Conservation (phyloP, 2,329 filamentous ascomycete genomes). For the Plenodomus tracheiphilus region DNA sequence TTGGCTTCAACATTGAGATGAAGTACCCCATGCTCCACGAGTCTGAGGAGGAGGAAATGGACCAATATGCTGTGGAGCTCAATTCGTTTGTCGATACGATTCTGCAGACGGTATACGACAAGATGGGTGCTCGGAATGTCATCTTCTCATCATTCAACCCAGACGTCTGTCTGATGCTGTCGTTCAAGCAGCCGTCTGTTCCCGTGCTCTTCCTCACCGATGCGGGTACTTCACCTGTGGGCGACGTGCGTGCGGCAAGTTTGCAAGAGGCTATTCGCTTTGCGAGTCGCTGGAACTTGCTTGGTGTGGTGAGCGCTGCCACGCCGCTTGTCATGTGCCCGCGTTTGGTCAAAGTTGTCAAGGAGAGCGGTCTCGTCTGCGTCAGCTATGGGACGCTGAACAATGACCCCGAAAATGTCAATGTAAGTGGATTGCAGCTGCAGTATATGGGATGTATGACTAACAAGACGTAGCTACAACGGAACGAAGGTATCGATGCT, state of each 20-base stretch:
- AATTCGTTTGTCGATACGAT: slow-evolving; percentile 97
- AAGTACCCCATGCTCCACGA: slow-evolving; percentile 99
- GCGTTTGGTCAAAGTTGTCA: slow-evolving; percentile 85
- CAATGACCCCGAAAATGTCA: slow-evolving; percentile 82
- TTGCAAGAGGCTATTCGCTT: slow-evolving; percentile 96
- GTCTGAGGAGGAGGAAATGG: slow-evolving; percentile 94
- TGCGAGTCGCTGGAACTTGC: slow-evolving; percentile 88
- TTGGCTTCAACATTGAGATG: slow-evolving; percentile 98
- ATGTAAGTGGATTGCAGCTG: slow-evolving; percentile 60
- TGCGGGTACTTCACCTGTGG: slow-evolving; percentile 77
- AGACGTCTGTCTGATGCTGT: slow-evolving; percentile 90
- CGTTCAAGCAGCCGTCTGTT: slow-evolving; percentile 96
- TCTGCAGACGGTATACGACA: slow-evolving; percentile 84
- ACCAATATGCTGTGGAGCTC: slow-evolving; percentile 91
- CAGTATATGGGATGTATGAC: background rate
- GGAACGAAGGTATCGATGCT: slow-evolving; percentile 93
- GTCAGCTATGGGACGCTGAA: slow-evolving; percentile 92
- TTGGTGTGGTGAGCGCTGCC: slow-evolving; percentile 88
- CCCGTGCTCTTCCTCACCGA: slow-evolving; percentile 94
- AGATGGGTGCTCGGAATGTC: slow-evolving; percentile 81
- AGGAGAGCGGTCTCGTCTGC: slow-evolving; percentile 90
- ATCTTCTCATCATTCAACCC: slow-evolving; percentile 98
- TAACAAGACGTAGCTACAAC: slow-evolving; percentile 68
- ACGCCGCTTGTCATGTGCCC: slow-evolving; percentile 89
- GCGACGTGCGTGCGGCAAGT: slow-evolving; percentile 86